Evolutionary conservation across 2,329 filamentous ascomycete genomes (phyloP).

Genomic region (Phaeophleospora eucalypticola): DNA sequence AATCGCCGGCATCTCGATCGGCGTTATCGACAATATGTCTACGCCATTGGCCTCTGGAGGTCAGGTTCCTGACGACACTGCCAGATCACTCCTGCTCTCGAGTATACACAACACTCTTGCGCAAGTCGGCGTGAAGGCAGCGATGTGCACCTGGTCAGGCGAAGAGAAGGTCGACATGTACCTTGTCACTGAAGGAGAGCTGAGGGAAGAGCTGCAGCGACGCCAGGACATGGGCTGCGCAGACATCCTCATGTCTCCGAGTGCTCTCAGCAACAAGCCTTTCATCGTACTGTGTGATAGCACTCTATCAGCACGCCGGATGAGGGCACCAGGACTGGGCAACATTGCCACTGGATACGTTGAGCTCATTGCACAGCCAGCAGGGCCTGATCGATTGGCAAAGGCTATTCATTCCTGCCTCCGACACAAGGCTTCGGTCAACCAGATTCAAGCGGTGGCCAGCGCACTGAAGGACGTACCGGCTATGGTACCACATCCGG

Average conservation of each 20-base stretch:
- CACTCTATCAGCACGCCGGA: conserved; percentile 21
- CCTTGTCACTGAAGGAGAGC: conserved; percentile 22
- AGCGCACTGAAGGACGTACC: conserved; percentile 12
- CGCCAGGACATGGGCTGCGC: conserved; percentile 11
- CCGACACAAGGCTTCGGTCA: conserved; percentile 7
- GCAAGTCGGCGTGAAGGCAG: conserved; percentile 18
- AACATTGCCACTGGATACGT: conserved; percentile 18
- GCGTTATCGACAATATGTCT: conserved; percentile 17
- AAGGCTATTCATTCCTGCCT: conserved; percentile 23
- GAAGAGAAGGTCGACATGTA: conserved; percentile 19
- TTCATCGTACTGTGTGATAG: conserved; percentile 26
- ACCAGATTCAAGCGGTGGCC: conserved; percentile 8
- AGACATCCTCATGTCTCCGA: conserved; percentile 15
- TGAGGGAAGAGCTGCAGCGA: conserved; percentile 13
- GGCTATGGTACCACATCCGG: conserved; percentile 10
- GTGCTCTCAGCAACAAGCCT: conserved; percentile 19
- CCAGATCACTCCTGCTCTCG: conserved; percentile 13
- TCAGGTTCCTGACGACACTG: conserved; percentile 16
- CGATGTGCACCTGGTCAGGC: conserved; percentile 17
- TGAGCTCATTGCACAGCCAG: conserved; percentile 26
- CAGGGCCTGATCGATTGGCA: conserved; percentile 20
- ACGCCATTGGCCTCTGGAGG: conserved; percentile 11
- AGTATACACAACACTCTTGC: conserved; percentile 20
- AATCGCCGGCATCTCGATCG: conserved; percentile 13
- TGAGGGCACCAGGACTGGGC: conserved; percentile 18